Base-by-base conservation (phyloP, 140 eudicot genomes). In the Artemisia princeps region DNA sequence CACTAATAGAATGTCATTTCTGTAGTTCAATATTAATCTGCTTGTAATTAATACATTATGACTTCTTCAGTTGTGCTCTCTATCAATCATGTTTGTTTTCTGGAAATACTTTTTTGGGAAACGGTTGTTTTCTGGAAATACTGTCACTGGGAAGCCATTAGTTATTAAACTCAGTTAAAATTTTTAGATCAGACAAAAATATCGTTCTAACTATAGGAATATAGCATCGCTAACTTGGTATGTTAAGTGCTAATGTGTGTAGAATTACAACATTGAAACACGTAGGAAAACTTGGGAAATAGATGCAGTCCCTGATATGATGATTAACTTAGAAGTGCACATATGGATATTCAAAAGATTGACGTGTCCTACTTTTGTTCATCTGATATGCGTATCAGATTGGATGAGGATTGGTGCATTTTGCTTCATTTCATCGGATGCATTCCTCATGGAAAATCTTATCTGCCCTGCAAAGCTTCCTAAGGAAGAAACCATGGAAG, bases 321-420 rank as follows among this genome's bases (percentile, higher is more conserved):
- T 63, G 76, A 62, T 51, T 62, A 51, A 72, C 46, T 55, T 62
- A 60, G 20, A 40, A 10, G 20, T 33, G n/a, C 55, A 44, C 33
- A 64, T 44, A 55, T 54, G 53, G 48, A 45, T 51, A 54, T 55
- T 65, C 58, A 55, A 24, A 55, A 19, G 59, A 12, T 57, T 73
- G 44, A 73, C 61, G 3, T 54, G 10, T 62, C 64, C 37, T 45
- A 60, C 45, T 57, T 10, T 50, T 71, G 74, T 71, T 74, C 55
- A 49, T 55, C 53, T 74, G 53, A 56, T 64, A 17, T 75, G 61
- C 44, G n/a, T 62, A 45, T 59, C 77, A 92, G 98, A 92, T 75
- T 87, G 98, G 98, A 80, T 88, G 92, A 81, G 98, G 22, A 82
- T 92, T 71, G 96, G 96, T 40, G 95, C 95, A 53, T 92, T 88